Percentiles rank a stretch among this genome's conserved stretches.
Evolutionary conservation across 331 rosid species (phyloP).

Genomic region (Cydonia oblonga): DNA sequence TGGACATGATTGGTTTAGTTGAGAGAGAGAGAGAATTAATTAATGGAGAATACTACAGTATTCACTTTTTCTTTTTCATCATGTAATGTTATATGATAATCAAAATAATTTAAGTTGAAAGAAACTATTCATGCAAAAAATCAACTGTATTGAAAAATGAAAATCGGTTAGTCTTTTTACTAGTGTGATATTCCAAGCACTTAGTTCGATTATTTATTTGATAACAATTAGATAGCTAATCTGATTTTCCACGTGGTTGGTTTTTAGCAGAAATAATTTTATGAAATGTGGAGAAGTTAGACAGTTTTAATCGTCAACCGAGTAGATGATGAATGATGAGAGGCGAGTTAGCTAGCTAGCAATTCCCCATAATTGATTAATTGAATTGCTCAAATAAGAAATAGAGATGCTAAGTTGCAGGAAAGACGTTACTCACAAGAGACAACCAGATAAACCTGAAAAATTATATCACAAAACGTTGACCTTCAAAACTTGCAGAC

Average conservation of each 20-base stretch:
- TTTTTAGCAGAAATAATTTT: no score
- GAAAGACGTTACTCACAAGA: constrained; percentile 12
- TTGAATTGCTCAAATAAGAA: not conserved
- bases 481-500: constrained; percentile 29
- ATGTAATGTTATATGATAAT: not conserved
- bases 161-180: not conserved
- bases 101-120: no score
- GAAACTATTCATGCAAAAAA: not conserved
- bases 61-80: not conserved
- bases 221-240: no score
- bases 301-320: no score
- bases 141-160: not conserved
- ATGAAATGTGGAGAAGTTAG: no score
- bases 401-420: constrained; percentile 1
- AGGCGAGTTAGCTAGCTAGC: not conserved
- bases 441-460: not conserved
- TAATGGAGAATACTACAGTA: not conserved
- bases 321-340: not conserved
- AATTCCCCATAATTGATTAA: not conserved
- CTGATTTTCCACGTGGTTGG: no score
- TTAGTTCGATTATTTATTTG: not conserved
- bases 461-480: constrained; percentile 18
- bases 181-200: not conserved
- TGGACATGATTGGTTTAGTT: not conserved
- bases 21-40: not conserved